These are phyloP conservation scores for Porphyra umbilicalis DNA, from an alignment of 31 red algal species.

Conservation along the genomic window DNA sequence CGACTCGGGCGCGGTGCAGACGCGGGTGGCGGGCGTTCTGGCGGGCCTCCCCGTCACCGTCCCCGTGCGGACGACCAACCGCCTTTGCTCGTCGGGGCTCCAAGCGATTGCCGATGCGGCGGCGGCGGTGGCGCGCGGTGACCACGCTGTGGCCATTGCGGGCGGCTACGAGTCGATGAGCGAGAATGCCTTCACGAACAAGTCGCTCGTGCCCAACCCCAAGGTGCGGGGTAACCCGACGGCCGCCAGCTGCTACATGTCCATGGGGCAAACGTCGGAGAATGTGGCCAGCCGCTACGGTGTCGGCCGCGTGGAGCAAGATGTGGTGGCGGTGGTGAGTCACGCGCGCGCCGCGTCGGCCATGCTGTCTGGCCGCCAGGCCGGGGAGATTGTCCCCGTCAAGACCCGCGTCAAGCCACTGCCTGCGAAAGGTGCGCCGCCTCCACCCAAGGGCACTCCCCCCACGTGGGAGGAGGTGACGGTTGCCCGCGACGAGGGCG, in stretches of 20 bases:
- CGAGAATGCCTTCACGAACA: constrained; percentile 72
- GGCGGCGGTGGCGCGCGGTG: constrained; percentile 71
- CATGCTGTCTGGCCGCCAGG: constrained; percentile 62
- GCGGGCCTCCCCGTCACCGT: constrained; percentile 70
- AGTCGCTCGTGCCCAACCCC: constrained; percentile 46
- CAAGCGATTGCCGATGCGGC: constrained; percentile 96
- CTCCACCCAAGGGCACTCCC: neutral
- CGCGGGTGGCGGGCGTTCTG: constrained; percentile 64
- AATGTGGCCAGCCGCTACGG: constrained; percentile 86
- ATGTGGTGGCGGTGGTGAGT: constrained; percentile 76
- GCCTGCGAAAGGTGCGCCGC: constrained; percentile 13
- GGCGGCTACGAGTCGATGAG: constrained; percentile 96
- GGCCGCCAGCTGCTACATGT: constrained; percentile 72
- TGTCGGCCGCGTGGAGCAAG: constrained; percentile 71
- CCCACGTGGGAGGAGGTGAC: constrained; percentile 22
- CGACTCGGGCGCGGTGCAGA: constrained; percentile 67
- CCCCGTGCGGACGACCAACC: constrained; percentile 75
- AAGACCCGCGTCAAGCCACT: constrained; percentile 59
- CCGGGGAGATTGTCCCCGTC: constrained; percentile 89
- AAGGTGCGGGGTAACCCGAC: constrained; percentile 17
- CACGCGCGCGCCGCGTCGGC: constrained; percentile 73
- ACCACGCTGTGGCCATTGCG: constrained; percentile 83
- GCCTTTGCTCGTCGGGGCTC: constrained; percentile 93
- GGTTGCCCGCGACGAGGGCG: constrained; percentile 86
- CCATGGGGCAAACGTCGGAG: constrained; percentile 97